phyloP scores from a whole-genome alignment of 164 flowering plant species.

The Malania oleifera region DNA sequence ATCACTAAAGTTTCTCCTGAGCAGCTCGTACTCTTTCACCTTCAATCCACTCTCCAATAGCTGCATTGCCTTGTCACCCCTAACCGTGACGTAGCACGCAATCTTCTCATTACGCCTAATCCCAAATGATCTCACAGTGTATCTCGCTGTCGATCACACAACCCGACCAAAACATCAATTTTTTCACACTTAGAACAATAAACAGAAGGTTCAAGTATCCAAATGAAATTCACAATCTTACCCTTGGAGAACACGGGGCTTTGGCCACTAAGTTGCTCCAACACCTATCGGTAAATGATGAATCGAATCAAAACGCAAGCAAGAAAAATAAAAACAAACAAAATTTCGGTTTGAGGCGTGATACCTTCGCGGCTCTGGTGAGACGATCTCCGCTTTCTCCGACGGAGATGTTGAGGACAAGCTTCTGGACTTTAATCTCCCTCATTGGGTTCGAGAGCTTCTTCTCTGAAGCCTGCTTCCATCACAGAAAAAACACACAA shows the following conservation, averaged over 20 bases:
- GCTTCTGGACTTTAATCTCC: constrained; percentile 53
- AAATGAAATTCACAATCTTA: constrained; percentile 5
- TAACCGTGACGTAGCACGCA: constrained; percentile 39
- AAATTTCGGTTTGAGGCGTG: neutral
- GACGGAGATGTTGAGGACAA: constrained; percentile 56
- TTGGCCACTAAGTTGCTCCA: constrained; percentile 58
- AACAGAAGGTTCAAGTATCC: neutral
- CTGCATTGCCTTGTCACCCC: constrained; percentile 43
- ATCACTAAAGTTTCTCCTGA: constrained; percentile 53
- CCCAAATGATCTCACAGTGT: constrained; percentile 42
- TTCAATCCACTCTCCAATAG: constrained; percentile 54
- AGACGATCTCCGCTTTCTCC: constrained; percentile 57
- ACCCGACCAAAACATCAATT: neutral
- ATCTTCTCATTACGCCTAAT: constrained; percentile 49
- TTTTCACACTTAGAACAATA: neutral
- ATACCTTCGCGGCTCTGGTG: constrained; percentile 47
- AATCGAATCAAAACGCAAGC: neutral
- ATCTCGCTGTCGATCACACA: constrained; percentile 24
- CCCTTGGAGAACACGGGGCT: constrained; percentile 58
- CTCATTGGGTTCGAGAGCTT: constrained; percentile 51
- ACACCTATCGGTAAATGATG: constrained; percentile 29
- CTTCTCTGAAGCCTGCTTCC: constrained; percentile 45
- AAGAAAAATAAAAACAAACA: neutral
- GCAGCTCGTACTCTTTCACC: constrained; percentile 52
- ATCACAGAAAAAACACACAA: neutral